Evolutionary conservation across 495 filamentous ascomycete species (phyloP), one percentile per base, ranked within the genome.

Genomic region (Tetracladium marchalianum): DNA sequence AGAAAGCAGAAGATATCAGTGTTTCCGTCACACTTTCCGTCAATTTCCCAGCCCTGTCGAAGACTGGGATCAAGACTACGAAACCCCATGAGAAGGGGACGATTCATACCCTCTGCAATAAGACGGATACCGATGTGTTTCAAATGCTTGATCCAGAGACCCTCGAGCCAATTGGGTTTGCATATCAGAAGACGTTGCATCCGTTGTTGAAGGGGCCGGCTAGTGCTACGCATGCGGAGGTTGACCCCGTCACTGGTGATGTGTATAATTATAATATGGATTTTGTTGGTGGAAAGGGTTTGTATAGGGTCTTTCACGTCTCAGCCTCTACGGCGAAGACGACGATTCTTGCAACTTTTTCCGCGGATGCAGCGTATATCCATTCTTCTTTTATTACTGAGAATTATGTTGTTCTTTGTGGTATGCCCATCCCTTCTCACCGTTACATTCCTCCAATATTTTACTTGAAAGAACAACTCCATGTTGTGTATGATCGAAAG

Each of bases 201-300:
- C 82, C 85, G 0, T 67, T 72, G 2, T 63, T 92, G 11, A 73
- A 68, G 11, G 86, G 86, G 0, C 75, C 67, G 1, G 49, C 84
- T 4, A 72, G 78, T 4, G 76, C 72, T 16, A 70, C 85, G 2
- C 86, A 90, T 57, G 75, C 82, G 5, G 76, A 78, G n/a, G 67
- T 69, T 0, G 83, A 88, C 51, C 84, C 82, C 0, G 53, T 67
- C 0, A 88, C 81, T 0, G 85, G 86, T 1, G 84, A 89, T 49
- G 57, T 84, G n/a, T 86, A 73, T 66, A 90, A 88, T 56, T 87
- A 72, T 66, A 90, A 90, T 57, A 73, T 87, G 31, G 55, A 68
- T 1, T 36, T 78, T 4, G 38, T 18, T 5, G 71, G 69, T 9
- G 43, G 40, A 11, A 54, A 50, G 0, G 50, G 66, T 5, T 75